A percentile compares a stretch with the other conserved stretches of the same genome.
These are phyloP conservation scores for Calycina marina DNA, from an alignment of 2,329 filamentous ascomycete species.

Conservation along the genomic window DNA sequence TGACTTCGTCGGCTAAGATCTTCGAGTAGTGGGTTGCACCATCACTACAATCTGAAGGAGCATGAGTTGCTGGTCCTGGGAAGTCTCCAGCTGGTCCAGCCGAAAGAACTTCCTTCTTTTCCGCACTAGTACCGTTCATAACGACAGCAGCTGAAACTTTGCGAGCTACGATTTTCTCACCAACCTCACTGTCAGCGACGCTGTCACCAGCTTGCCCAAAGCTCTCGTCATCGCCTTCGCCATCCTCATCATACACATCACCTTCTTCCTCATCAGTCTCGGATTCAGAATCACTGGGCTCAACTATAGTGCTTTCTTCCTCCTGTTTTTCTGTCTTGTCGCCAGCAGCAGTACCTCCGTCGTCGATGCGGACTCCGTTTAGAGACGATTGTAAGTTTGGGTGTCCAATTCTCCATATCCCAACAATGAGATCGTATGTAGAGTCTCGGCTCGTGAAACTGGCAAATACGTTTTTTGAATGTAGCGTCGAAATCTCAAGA, in stretches of 20 bases:
- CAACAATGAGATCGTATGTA: conserved; percentile 92
- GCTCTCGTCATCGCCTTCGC: conserved; percentile 51
- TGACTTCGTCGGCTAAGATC: conserved; percentile 68
- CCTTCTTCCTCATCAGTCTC: conserved; percentile 54
- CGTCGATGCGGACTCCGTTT: conserved; percentile 73
- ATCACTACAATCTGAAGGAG: conserved; percentile 76
- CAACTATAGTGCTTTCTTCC: conserved; percentile 31
- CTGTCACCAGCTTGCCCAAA: conserved; percentile 33
- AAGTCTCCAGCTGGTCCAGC: conserved; percentile 45
- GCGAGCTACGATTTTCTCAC: conserved; percentile 48
- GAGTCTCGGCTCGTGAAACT: conserved; percentile 90
- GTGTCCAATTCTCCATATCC: conserved; percentile 96
- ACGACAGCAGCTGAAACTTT: conserved; percentile 52
- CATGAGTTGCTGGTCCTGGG: conserved; percentile 70
- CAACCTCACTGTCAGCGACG: conserved; percentile 33
- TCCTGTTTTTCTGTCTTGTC: conserved; percentile 85
- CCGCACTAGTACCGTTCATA: conserved; percentile 30
- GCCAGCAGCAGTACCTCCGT: conserved; percentile 61
- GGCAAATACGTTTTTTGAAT: conserved; percentile 90
- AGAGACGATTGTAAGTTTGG: conserved; percentile 81
- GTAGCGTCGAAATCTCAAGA: conserved; percentile 88
- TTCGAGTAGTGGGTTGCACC: conserved; percentile 68
- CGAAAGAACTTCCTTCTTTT: conserved; percentile 35
- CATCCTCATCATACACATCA: conserved; percentile 66
- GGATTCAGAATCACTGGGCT: conserved; percentile 39